Evolutionary conservation across 352 stramenopile genomes (phyloP).

Genomic region (Sclerospora graminicola): DNA sequence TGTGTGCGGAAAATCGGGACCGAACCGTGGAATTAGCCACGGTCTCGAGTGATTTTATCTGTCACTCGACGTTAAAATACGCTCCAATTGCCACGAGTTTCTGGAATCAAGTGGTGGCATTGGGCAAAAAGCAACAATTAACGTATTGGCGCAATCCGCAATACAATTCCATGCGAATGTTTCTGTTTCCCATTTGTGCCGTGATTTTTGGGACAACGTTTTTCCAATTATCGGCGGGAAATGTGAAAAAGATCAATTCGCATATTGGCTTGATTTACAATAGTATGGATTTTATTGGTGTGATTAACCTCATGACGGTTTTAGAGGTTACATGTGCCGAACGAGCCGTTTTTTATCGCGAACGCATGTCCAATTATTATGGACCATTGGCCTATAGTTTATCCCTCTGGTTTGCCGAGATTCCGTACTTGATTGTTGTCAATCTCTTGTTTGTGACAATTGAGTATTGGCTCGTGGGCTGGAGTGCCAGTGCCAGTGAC

Average conservation of each 20-base stretch:
- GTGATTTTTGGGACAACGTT: constrained; percentile 67
- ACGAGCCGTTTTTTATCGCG: constrained; percentile 43
- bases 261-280: constrained; percentile 67
- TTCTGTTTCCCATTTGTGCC: constrained; percentile 40
- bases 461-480: constrained; percentile 57
- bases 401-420: constrained; percentile 48
- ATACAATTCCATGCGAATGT: constrained; percentile 61
- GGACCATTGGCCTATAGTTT: constrained; percentile 49
- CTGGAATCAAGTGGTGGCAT: constrained; percentile 18
- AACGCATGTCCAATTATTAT: constrained; percentile 70
- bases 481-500: constrained; percentile 18
- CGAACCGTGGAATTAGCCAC: constrained; percentile 14
- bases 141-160: constrained; percentile 49
- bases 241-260: constrained; percentile 35
- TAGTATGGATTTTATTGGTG: constrained; percentile 55
- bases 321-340: constrained; percentile 35
- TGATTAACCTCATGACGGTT: constrained; percentile 50
- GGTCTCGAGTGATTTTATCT: constrained; percentile 15
- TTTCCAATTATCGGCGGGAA: constrained; percentile 27
- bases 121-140: constrained; percentile 23
- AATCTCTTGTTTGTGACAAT: constrained; percentile 37
- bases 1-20: constrained; percentile 22
- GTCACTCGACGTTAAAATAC: constrained; percentile 42
- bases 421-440: constrained; percentile 50
- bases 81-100: constrained; percentile 37